Evolutionary conservation across 768 basidiomycete genomes (phyloP).

Genomic region (Rhizopogon vulgaris): DNA sequence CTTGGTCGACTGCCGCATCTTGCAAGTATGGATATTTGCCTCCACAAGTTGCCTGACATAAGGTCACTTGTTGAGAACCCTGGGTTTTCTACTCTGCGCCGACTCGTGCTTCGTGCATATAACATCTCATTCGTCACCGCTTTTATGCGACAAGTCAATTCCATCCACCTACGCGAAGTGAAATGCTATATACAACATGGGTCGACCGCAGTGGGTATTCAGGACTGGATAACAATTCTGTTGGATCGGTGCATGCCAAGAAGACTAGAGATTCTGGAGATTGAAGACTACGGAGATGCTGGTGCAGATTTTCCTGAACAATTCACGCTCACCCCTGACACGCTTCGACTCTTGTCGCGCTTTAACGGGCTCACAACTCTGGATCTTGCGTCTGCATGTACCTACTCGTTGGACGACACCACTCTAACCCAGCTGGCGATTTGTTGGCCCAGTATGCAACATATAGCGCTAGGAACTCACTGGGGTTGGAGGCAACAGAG

Average conservation of each 20-base stretch:
- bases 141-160: not conserved
- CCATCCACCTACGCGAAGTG: not conserved
- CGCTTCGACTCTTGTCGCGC: conserved; percentile 1
- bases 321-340: not conserved
- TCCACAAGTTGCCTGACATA: conserved; percentile 1
- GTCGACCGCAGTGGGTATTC: not conserved
- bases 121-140: not conserved
- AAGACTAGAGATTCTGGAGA: not conserved
- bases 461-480: not conserved
- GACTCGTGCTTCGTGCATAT: not conserved
- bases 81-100: not conserved
- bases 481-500: conserved; percentile 3
- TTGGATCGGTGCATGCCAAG: not conserved
- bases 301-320: not conserved
- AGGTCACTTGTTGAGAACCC: not conserved
- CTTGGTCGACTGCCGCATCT: not conserved
- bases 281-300: not conserved
- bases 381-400: not conserved
- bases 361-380: conserved; percentile 1
- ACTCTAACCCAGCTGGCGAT: conserved; percentile 1
- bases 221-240: not conserved
- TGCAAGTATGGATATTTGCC: conserved; percentile 1
- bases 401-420: conserved; percentile 4
- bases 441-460: conserved; percentile 3
- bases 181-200: not conserved